Evolutionary conservation across 1,284 basidiomycete species (phyloP), one percentile per base, ranked within the genome.

Genomic region (Xerocomus nothofagi): DNA sequence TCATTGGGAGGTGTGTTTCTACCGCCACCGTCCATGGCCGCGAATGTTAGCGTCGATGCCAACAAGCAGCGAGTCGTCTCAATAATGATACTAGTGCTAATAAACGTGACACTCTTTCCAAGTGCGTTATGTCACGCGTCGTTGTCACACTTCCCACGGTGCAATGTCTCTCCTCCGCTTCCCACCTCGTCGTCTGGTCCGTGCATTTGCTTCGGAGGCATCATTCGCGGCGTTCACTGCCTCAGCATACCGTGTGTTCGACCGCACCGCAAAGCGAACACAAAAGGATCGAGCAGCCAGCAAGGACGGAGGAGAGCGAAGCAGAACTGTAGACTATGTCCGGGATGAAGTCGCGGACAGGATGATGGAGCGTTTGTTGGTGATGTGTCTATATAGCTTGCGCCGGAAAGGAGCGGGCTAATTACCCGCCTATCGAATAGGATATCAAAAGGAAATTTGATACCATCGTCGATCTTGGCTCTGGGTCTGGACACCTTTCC

Each of bases 401-500:
- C 12, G 14, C 42, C n/a, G 46, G 29, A 21, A 23, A 32, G 12
- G n/a, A 29, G 36, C 4, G 9, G 10, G 7, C 53, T 61, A n/a
- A 59, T 32, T 33, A 15, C 11, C 21, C 17, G n/a, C 15, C 7
- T 38, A 15, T 31, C 31, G 42, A 49, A 24, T 63, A 97, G 93
- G 96, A 99, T 67, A 89, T 99, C 57, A 95, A 93, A 71, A 80
- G 87, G 33, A 86, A 82, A 34, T 97, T 95, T 60, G 73, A 78
- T 39, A 79, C 82, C 2, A 77, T 99, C 18, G 74, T 99, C 14
- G 97, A 99, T 70, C 73, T 98, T 20, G 92, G 94, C 1, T 86
- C 92, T n/a, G 95, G 96, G n/a, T 78, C 96, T 2, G 96, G 96
- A 2, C 92, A 95, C 70, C 84, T 99, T 57, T 84, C 93, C 1